Conservation (phyloP, 2,329 filamentous ascomycete species). For the Aspergillus tanneri region DNA sequence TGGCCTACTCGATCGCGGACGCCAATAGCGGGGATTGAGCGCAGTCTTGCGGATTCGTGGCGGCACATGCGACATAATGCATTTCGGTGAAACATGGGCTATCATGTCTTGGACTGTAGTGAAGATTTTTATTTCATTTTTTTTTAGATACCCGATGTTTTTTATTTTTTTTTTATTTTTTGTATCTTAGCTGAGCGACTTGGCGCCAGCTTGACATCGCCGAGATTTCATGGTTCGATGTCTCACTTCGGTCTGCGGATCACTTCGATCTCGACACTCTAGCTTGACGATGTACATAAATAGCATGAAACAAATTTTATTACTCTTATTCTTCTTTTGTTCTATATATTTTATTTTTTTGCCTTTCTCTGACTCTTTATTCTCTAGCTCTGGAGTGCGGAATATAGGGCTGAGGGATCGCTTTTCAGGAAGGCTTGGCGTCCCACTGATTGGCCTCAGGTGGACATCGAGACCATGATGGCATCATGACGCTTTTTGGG, state of each 20-base stretch:
- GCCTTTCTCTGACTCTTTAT: not conserved
- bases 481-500: too few relatives aligned
- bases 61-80: conserved; percentile 37
- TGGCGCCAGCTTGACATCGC: too few relatives aligned
- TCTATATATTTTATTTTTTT: not conserved
- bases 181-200: not conserved
- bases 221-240: too few relatives aligned
- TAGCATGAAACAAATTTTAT: not conserved
- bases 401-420: not conserved
- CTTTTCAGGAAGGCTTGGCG: too few relatives aligned
- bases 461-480: too few relatives aligned
- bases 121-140: conserved; percentile 6
- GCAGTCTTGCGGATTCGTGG: conserved; percentile 36
- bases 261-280: not conserved
- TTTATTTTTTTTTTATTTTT: conserved; percentile 2
- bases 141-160: conserved; percentile 16
- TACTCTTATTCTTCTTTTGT: not conserved
- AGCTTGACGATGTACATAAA: conserved; percentile 4
- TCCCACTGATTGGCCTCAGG: too few relatives aligned
- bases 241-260: too few relatives aligned
- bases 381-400: not conserved
- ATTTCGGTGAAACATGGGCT: conserved; percentile 26
- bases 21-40: conserved; percentile 31
- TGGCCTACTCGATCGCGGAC: conserved; percentile 31
- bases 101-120: not conserved